A percentile compares a stretch with the other conserved stretches of the same genome.
phyloP scores from a whole-genome alignment of 768 basidiomycete genomes.

The Exidia glandulosa region DNA sequence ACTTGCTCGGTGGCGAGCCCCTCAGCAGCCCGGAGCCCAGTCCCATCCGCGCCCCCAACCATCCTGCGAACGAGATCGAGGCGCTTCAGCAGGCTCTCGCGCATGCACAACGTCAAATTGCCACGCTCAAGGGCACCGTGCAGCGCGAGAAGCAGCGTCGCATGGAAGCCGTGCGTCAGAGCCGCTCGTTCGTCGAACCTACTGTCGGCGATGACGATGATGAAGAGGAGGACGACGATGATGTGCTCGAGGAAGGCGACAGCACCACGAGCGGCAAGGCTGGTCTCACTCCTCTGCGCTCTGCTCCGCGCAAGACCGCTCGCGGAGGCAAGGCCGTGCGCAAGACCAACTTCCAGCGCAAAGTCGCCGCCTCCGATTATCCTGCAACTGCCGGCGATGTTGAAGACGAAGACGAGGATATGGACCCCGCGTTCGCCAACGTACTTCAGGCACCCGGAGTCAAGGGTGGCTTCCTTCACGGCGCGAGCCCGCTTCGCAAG shows the following conservation, averaged over 20 bases:
- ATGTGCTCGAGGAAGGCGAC: slow-evolving; percentile 28
- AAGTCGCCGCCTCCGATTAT: slow-evolving; percentile 29
- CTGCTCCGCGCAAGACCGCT: background rate
- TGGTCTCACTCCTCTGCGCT: background rate
- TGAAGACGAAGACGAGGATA: slow-evolving; percentile 17
- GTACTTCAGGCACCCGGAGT: slow-evolving; percentile 49
- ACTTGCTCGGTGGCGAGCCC: slow-evolving; percentile 35
- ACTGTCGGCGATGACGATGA: slow-evolving; percentile 29
- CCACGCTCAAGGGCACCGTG: slow-evolving; percentile 66
- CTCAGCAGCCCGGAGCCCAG: slow-evolving; percentile 47
- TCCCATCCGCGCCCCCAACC: slow-evolving; percentile 49
- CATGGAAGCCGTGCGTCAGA: slow-evolving; percentile 49
- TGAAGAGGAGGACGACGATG: slow-evolving; percentile 36
- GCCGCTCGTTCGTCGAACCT: slow-evolving; percentile 32
- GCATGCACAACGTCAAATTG: slow-evolving; percentile 79
- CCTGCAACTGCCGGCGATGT: background rate
- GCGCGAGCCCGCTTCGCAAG: slow-evolving; percentile 52
- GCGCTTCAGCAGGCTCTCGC: slow-evolving; percentile 69
- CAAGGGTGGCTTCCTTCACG: slow-evolving; percentile 29
- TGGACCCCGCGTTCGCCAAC: slow-evolving; percentile 80
- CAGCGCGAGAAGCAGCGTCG: slow-evolving; percentile 76
- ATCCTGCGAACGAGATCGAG: slow-evolving; percentile 73
- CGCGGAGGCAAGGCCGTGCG: background rate
- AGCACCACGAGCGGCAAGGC: slow-evolving; percentile 5
- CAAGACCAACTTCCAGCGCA: slow-evolving; percentile 1